Conservation (phyloP, 257 asterid species). For the Hygrophila difformis region DNA sequence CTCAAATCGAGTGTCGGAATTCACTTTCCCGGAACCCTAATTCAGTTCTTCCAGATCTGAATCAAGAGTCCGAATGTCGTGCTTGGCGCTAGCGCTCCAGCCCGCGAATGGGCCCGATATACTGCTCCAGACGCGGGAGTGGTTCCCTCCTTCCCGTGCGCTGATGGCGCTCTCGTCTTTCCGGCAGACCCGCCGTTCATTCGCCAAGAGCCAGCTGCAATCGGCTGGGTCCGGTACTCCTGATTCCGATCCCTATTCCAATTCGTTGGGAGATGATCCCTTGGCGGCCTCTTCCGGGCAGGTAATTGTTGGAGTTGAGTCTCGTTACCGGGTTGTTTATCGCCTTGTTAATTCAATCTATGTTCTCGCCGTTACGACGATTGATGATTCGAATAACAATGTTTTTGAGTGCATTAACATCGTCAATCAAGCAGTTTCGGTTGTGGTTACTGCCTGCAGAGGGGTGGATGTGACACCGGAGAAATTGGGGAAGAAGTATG, state of each 20-base stretch:
- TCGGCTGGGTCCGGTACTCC: constrained; percentile 12
- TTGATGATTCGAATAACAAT: constrained; percentile 67
- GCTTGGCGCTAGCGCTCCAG: constrained; percentile 84
- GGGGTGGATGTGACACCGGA: constrained; percentile 97
- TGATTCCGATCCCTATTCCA: constrained; percentile 36
- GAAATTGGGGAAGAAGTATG: constrained; percentile 79
- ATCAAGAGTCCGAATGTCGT: constrained; percentile 45
- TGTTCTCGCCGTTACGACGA: constrained; percentile 80
- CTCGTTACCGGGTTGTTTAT: constrained; percentile 78
- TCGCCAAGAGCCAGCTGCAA: constrained; percentile 46
- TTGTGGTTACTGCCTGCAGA: constrained; percentile 84
- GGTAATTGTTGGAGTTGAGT: constrained; percentile 81
- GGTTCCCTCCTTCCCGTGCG: constrained; percentile 96
- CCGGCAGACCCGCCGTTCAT: constrained; percentile 72
- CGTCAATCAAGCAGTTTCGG: constrained; percentile 88
- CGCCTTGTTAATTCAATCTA: constrained; percentile 87
- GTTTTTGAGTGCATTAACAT: constrained; percentile 83
- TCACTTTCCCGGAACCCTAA: not conserved
- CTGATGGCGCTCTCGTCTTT: constrained; percentile 87
- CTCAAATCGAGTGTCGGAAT: too few relatives aligned
- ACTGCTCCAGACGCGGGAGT: constrained; percentile 93
- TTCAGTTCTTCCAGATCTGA: constrained; percentile 5
- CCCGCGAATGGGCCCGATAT: constrained; percentile 84
- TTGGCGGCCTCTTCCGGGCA: constrained; percentile 93
- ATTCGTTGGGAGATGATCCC: constrained; percentile 87